Evolutionary conservation across 768 basidiomycete genomes (phyloP), one percentile per base, ranked within the genome.

Genomic region (Dendrothele bispora): DNA sequence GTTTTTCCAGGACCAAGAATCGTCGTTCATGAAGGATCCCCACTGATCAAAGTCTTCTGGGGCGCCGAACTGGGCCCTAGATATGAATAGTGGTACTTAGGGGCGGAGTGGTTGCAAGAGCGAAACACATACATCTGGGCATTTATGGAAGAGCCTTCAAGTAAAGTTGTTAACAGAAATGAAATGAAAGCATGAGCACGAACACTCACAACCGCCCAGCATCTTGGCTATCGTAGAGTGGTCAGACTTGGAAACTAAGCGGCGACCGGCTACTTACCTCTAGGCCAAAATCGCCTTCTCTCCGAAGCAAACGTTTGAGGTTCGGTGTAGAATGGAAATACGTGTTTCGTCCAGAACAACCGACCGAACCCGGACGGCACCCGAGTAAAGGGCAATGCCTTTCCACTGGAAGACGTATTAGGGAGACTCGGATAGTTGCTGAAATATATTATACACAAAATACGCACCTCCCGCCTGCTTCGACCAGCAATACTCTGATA

Each of bases 31-130:
- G 21, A 79, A 66, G 0, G 60, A 46, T 1, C 79, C 82, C 78
- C 83, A 86, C 59, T 87, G 74, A 54, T 88, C 83, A 54, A 81
- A 88, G 58, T 89, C 86, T 2, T 80, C 77, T 3, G 86, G 82
- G 7, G 84, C 77, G 5, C 85, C 85, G 41, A 80, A 81, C 10
- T 88, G 86, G 43, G 80, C 80, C 77, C 77, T 73, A 29, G 10
- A 27, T 12, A 24, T 21, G 21, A 47, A 10, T 39, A 37, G 8
- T 40, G 47, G 21, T 34, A 11, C 7, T 24, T 3, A 34, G 7
- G 25, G n/a, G 27, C 6, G 20, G 17, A 35, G 22, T 17, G 20
- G 28, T 24, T 24, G 36, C 7, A 14, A 14, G 12, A 36, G 11
- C 20, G 26, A 32, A 20, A 26, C n/a, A 46, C 43, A 11, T 64